Evolutionary conservation across 73 alveolate genomes (phyloP).

Genomic region (Tetrahymena malaccensis): DNA sequence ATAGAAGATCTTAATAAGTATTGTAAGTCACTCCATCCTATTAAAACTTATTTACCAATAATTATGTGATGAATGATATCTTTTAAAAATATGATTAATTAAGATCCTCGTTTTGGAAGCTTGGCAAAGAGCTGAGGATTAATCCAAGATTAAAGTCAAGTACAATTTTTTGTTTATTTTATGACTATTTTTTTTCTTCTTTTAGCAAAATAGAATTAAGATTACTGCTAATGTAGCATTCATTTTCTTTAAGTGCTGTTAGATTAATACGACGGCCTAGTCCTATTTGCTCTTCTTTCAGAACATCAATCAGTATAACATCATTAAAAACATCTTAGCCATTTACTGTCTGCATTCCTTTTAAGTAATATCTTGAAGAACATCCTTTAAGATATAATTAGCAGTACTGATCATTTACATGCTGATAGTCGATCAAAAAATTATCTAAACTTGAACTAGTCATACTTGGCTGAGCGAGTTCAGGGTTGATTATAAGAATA

Average conservation of each 20-base stretch:
- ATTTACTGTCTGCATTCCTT: not conserved
- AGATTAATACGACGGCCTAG: not conserved
- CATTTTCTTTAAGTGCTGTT: not conserved
- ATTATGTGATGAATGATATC: not conserved
- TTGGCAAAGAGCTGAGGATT: not conserved
- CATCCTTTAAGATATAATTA: not conserved
- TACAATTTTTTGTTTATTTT: not conserved
- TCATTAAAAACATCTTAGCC: not conserved
- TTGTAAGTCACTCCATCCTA: not conserved
- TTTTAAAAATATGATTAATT: not conserved
- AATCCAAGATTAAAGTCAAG: not conserved
- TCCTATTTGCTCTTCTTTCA: not conserved
- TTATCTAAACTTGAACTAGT: not conserved
- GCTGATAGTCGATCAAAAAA: not conserved
- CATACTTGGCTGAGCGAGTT: not conserved
- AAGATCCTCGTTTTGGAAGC: not conserved
- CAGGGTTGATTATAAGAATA: not conserved
- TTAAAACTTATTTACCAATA: not conserved
- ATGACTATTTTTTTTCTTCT: not conserved
- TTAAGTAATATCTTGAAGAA: not conserved
- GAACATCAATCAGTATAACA: not conserved
- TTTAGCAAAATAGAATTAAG: not conserved
- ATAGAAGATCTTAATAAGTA: not conserved
- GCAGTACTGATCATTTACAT: not conserved
- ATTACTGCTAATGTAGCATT: not conserved